Conservation (phyloP, 495 filamentous ascomycete genomes). For the Penicillium atrosanguineum region DNA sequence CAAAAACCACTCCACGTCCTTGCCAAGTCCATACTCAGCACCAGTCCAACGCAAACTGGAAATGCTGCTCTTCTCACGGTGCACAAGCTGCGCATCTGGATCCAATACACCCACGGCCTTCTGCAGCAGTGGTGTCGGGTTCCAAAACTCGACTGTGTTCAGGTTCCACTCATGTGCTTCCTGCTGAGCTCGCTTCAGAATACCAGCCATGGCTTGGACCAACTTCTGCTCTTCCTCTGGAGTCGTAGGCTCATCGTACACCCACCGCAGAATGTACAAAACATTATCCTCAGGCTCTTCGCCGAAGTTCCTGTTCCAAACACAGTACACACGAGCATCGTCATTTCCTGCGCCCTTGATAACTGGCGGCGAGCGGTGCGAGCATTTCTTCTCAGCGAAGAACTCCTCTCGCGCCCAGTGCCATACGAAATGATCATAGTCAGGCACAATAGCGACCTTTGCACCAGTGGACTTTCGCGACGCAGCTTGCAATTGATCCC, state of each 20-base stretch:
- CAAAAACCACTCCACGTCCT: constrained; percentile 74
- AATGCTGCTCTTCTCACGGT: constrained; percentile 64
- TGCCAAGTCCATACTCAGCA: constrained; percentile 40
- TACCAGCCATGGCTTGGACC: constrained; percentile 45
- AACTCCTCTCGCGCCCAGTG: constrained; percentile 87
- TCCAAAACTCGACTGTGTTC: constrained; percentile 62
- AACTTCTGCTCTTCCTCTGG: constrained; percentile 36
- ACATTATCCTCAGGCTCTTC: constrained; percentile 57
- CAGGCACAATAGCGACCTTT: constrained; percentile 67
- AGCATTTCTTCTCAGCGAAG: constrained; percentile 54
- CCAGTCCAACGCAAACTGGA: constrained; percentile 64
- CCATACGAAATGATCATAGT: constrained; percentile 74
- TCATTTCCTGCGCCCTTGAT: constrained; percentile 69
- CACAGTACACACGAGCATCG: constrained; percentile 62
- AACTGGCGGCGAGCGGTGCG: constrained; percentile 39
- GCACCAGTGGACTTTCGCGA: constrained; percentile 32
- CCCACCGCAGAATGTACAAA: constrained; percentile 74
- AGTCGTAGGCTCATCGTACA: constrained; percentile 57
- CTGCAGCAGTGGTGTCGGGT: constrained; percentile 54
- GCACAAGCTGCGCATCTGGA: constrained; percentile 45
- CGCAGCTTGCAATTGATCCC: constrained; percentile 29
- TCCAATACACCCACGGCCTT: constrained; percentile 58
- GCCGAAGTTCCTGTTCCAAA: constrained; percentile 78
- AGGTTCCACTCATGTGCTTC: constrained; percentile 59
- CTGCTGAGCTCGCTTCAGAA: constrained; percentile 52